Evolutionary conservation across 805 yeast genomes (phyloP), one percentile per base, ranked within the genome.

Genomic region (Saccharomycopsis babjevae): DNA sequence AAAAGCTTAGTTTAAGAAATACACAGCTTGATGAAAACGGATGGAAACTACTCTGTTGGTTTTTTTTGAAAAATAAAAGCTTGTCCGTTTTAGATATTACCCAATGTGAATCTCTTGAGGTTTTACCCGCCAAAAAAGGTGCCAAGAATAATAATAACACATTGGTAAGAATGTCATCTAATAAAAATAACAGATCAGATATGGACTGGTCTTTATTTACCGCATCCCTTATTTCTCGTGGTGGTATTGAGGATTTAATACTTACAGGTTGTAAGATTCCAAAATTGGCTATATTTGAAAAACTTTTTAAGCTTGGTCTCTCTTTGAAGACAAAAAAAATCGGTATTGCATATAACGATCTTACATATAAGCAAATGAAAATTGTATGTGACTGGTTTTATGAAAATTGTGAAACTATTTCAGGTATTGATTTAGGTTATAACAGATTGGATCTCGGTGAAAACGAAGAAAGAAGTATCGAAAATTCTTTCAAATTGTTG

Each of bases 151-250:
- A 57, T 15, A 50, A 18, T 11, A 36, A 56, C 15, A 40, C 36
- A 4, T 64, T 74, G 11, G 59, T 59, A 3, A 69, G 79, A 63
- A 78, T 76, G 80, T 70, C 68, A 56, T 69, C 74, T 61, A 70
- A 71, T 55, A 60, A 67, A 65, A 68, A 69, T 4, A 68, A 74
- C 67, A 78, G 97, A 66, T 77, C 86, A 7, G 89, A 85, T 60
- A 82, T 84, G 83, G 92, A 91, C 70, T 92, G 97, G 97, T 76
- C 83, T 15, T 73, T 89, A 54, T 76, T 93, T 62, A 84, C 85
- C 6, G 93, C 91, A 1, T 83, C 97, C 0, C 70, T 93, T 16
- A 81, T 85, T 10, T 82, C 83, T 6, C 77, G 94, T 65, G 88
- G 88, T 50, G 93, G 96, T 13, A 77, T 92, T 25, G 94, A 86